Evolutionary conservation across 139 green algal genomes (phyloP), one percentile per base, ranked within the genome.

Genomic region (Bryopsis sp.): DNA sequence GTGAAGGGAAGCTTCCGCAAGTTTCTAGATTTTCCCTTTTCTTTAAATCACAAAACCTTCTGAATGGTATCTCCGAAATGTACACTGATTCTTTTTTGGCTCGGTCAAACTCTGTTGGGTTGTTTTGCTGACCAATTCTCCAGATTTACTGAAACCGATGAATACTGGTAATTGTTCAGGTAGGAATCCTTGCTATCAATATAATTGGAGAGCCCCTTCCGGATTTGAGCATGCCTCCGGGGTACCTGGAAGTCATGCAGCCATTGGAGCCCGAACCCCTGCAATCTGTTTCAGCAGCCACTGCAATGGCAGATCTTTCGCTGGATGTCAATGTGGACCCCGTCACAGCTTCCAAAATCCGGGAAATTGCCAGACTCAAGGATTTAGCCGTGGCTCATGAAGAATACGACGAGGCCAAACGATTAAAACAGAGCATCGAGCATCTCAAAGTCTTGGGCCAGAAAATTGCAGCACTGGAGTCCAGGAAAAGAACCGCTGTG

Each of bases 331-430:
- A 87, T 57, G 83, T 90, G 33, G 86, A 91, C 76, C 73, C 82
- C 0, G 39, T 80, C 2, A 93, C 87, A 22, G 84, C 86, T 8
- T 65, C 38, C 32, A 83, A 83, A 48, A 85, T 91, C 39, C 65
- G 67, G 7, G 78, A 90, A 39, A 73, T 95, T 28, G 62, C 78
- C 39, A 37, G 62, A 26, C 58, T 78, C 37, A 97, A 97, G 75
- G 81, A 86, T 34, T 50, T 68, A 28, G 91, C 91, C 22, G 87
- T 97, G 32, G 81, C 71, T 24, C 47, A 72, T 2, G 92, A 97
- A 79, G 90, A 96, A 72, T 97, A 97, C 72, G 92, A 97, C 72
- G 89, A 94, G 63, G 92, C 92, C 7, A 97, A 97, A 77, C 76
- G 82, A 8, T 73, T 97, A 4, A 90, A 90, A 67, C 43, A 26